Base-by-base conservation (phyloP, 192 early-diverging fungal genomes). In the Umbelopsis isabellina region DNA sequence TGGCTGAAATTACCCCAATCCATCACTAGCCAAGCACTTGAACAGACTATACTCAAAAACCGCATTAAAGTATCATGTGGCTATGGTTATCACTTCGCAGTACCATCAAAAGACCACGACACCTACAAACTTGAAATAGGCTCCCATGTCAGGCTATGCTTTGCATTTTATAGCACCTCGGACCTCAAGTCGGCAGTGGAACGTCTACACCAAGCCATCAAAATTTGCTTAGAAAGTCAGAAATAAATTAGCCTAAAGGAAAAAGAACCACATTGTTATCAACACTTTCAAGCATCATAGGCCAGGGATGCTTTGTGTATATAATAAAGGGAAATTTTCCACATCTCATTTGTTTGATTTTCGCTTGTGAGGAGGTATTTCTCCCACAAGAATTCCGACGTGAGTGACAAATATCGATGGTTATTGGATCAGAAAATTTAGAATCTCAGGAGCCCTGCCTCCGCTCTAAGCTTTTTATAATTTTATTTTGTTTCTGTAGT, bases 1-100 rank as follows among this genome's bases (percentile, higher is more conserved):
- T 79, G 77, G 77, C 22, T 79, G 13, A 44, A 65, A 27, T 9
- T 79, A 21, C 77, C 77, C 18, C 27, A 35, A 12, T 27, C 55
- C 5, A 61, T 35, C 55, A 61, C 11, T 25, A 61, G 55, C 30
- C 16, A 11, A 2, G 12, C 11, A 11, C 33, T 61, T 13, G 27
- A 61, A 35, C 21, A 61, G 0, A 37, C 55, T 35, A 61, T 61
- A 4, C 15, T 33, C 3, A 11, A 35, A 16, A 22, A 61, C 16
- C 10, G n/a, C 0, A 37, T 61, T 15, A 33, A 35, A 18, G 55
- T 61, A 16, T 61, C 55, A 27, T 61, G 55, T 25, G 55, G 55
- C 25, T 61, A 61, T 35, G 55, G 55, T 7, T 61, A 61, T n/a
- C 27, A 18, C 4, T 61, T 61, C 33, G 55, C 55, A 33, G 55